These are phyloP conservation scores for Phytophthora fragariaefolia DNA, from an alignment of 352 stramenopile genomes.

Conservation along the genomic window DNA sequence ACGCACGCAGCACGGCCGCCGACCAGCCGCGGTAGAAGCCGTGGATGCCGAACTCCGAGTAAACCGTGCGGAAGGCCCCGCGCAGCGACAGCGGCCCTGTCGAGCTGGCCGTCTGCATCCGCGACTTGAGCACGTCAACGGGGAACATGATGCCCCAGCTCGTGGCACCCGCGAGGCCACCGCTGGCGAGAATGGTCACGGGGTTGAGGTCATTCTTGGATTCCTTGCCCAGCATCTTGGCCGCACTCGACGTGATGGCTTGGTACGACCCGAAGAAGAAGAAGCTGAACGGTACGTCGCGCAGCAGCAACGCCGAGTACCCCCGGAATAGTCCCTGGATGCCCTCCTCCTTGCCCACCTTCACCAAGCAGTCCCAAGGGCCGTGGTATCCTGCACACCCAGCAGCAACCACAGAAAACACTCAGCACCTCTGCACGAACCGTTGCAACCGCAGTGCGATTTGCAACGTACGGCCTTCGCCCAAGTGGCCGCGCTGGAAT, in stretches of 20 bases:
- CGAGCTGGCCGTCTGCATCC: slow-evolving; percentile 71
- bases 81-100: slow-evolving; percentile 42
- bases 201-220: slow-evolving; percentile 82
- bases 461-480: slow-evolving; percentile 56
- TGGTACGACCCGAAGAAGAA: slow-evolving; percentile 91
- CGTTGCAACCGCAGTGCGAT: background rate
- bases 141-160: slow-evolving; percentile 90
- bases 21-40: slow-evolving; percentile 91
- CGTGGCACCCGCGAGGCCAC: slow-evolving; percentile 77
- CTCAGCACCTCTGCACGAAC: background rate
- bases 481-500: slow-evolving; percentile 71
- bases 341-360: slow-evolving; percentile 70
- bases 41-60: slow-evolving; percentile 67
- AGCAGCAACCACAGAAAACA: background rate
- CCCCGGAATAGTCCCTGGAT: slow-evolving; percentile 75
- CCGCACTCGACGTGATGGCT: slow-evolving; percentile 64
- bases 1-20: slow-evolving; percentile 82
- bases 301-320: slow-evolving; percentile 84
- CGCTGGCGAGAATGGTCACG: slow-evolving; percentile 73
- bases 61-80: slow-evolving; percentile 62
- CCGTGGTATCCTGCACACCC: slow-evolving; percentile 58
- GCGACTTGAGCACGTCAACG: slow-evolving; percentile 84
- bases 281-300: slow-evolving; percentile 92
- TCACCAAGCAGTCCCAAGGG: slow-evolving; percentile 69
- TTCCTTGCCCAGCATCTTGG: slow-evolving; percentile 51